phyloP scores from a whole-genome alignment of 768 basidiomycete genomes.

The Dioszegia aurantiaca region DNA sequence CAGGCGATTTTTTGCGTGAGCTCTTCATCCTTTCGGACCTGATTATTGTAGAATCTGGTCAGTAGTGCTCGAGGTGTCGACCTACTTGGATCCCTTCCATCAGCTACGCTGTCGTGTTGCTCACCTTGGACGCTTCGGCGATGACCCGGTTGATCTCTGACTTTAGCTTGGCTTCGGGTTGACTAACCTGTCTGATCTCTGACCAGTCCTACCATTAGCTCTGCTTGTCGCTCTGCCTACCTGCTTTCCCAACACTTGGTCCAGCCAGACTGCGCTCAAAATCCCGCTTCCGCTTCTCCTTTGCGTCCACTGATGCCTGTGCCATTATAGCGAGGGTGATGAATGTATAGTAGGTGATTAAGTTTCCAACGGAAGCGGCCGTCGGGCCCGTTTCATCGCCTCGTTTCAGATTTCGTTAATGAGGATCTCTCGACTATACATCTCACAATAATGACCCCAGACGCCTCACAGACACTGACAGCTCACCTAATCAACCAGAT shows the following conservation, averaged over 20 bases:
- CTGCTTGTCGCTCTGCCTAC: conserved; percentile 55
- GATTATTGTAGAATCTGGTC: conserved; percentile 60
- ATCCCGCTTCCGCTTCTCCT: conserved; percentile 20
- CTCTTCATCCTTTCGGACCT: conserved; percentile 84
- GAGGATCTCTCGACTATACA: background rate
- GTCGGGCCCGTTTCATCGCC: conserved; percentile 1
- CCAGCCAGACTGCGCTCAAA: conserved; percentile 64
- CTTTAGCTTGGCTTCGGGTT: conserved; percentile 7
- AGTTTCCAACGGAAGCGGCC: background rate
- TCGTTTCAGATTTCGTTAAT: background rate
- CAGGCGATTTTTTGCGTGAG: conserved; percentile 71
- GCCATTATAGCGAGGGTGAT: background rate
- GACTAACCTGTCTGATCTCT: conserved; percentile 46
- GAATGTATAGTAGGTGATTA: background rate
- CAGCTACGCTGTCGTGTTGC: conserved; percentile 6
- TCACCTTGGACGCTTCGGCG: conserved; percentile 73
- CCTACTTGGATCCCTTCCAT: conserved; percentile 68
- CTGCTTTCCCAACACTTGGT: conserved; percentile 83
- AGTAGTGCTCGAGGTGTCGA: conserved; percentile 51
- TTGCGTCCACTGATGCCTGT: conserved; percentile 9
- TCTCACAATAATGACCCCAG: background rate
- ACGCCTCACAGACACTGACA: conserved; percentile 29
- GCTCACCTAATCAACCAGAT: conserved; percentile 43
- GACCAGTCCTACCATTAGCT: conserved; percentile 31
- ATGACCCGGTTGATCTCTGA: conserved; percentile 83